Evolutionary conservation across 1,284 basidiomycete genomes (phyloP), one percentile per base, ranked within the genome.

Genomic region (Inonotus obliquus): DNA sequence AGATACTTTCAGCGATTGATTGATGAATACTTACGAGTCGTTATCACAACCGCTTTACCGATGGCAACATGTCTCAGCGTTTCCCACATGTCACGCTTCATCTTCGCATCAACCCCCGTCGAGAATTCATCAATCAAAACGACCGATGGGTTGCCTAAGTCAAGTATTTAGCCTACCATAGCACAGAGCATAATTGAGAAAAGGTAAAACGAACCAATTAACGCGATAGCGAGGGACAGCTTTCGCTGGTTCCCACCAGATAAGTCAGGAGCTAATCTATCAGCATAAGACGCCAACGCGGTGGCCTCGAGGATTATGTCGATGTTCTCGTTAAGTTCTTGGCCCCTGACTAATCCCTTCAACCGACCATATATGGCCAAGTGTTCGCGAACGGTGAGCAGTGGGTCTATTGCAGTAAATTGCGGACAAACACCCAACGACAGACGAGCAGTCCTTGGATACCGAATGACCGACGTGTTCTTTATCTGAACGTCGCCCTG

Each of bases 221-320:
- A 76, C 5, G 91, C 85, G 64, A 92, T 91, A 2, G 89, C 88
- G 19, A 94, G 76, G 0, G 87, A 80, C 19, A 93, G 73, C 69
- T 94, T 94, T 49, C 91, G 79, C 71, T 91, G 89, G 67, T 92
- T 93, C 0, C 91, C 91, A 0, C 91, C 89, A 0, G 86, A 89
- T 4, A 93, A 75, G 66, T 85, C 85, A 65, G 82, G 86, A 0
- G 90, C 90, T 29, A 91, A 72, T 5, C 87, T 80, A 69, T 90
- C 83, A 0, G 86, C 83, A 67, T 91, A 92, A 44, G 74, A 69
- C 32, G 75, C 63, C 27, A 93, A 70, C 1, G 83, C 83, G 3
- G 87, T 86, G 0, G 83, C 84, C 10, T 71, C 69, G 72, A 92
- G 78, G 27, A 92, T 75, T 2, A 77, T 72, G 9, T 82, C 77